Evolutionary conservation across 768 basidiomycete species (phyloP), one percentile per base, ranked within the genome.

Genomic region (Boletus bicolor): DNA sequence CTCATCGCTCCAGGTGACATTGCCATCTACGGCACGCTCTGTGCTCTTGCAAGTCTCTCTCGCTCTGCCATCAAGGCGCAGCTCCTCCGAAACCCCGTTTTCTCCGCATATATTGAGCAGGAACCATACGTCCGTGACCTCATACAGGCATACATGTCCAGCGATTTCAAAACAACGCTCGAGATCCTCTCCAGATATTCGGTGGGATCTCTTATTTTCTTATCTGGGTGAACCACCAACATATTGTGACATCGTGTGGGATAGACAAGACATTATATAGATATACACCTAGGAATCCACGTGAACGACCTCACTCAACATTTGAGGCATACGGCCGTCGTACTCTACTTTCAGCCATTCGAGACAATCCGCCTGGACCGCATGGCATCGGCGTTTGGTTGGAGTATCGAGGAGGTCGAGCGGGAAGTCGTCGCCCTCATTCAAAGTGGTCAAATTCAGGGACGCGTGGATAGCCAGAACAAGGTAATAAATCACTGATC

Each of bases 321-420:
- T 32, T 88, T 98, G 71, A 84, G 83, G 39, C 84, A 87, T 61
- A 85, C 84, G 56, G 87, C 92, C 0, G 78, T 98, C 47, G 76
- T 83, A n/a, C 81, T 93, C 46, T 98, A 95, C 73, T 93, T 97
- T 77, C 82, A 86, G 62, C 95, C 95, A 0, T 98, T 94, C 71
- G 80, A 88, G 28, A 84, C 89, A 9, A 91, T 97, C 68, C 79
- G 84, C 42, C 80, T 98, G 30, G 85, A 87, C 42, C 81, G 87
- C 36, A 95, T 97, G 91, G 85, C 88, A 37, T 69, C 73, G 3
- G 92, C 93, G 10, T 96, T 98, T 64, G 94, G 93, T 3, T 87
- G 89, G 84, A 77, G 78, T 0, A 73, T 89, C 7, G 82, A 83
- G 4, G 82, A 87, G 56, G 83, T 91, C 32, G 86, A 91, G 68